Conservation (phyloP, 1,284 basidiomycete genomes). For the Fistulinella staudtii region DNA sequence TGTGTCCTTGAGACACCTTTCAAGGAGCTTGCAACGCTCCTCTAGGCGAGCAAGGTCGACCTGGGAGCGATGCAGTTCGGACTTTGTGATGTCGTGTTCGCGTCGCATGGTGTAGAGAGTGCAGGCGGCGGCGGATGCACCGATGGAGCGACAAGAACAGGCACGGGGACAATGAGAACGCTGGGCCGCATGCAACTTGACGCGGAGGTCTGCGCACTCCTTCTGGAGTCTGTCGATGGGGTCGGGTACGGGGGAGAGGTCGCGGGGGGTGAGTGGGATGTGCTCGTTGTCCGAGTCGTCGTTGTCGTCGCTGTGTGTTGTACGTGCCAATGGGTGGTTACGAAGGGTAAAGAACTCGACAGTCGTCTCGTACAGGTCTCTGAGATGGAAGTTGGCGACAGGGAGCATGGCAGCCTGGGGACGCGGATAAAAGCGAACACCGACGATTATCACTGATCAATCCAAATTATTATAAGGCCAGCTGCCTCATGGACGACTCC, state of each 20-base stretch:
- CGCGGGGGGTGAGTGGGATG: slow-evolving; percentile 25
- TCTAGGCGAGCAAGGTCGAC: slow-evolving; percentile 52
- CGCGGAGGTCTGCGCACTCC: slow-evolving; percentile 39
- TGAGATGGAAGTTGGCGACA: slow-evolving; percentile 51
- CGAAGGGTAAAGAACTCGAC: slow-evolving; percentile 59
- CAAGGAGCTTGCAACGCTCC: slow-evolving; percentile 57
- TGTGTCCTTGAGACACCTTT: slow-evolving; percentile 53
- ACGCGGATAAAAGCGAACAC: too few species aligned
- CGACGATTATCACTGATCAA: too few species aligned
- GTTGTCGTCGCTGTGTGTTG: slow-evolving; percentile 28
- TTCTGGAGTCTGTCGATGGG: too few species aligned
- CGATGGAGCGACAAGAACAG: slow-evolving; percentile 37
- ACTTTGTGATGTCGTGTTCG: slow-evolving; percentile 52
- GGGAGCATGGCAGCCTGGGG: slow-evolving; percentile 38
- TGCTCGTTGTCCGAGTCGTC: slow-evolving; percentile 22
- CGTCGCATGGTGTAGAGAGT: slow-evolving; percentile 48
- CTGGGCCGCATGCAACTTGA: slow-evolving; percentile 46
- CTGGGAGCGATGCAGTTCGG: slow-evolving; percentile 52
- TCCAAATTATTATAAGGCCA: too few species aligned
- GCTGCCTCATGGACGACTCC: slow-evolving; percentile 26
- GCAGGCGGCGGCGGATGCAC: slow-evolving; percentile 28
- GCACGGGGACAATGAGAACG: slow-evolving; percentile 32
- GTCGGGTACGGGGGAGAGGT: slow-evolving; percentile 25
- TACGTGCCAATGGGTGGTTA: too few species aligned
- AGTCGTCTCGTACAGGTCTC: slow-evolving; percentile 53